phyloP scores from a whole-genome alignment of 257 asterid genomes.

The Thymus quinquecostatus region DNA sequence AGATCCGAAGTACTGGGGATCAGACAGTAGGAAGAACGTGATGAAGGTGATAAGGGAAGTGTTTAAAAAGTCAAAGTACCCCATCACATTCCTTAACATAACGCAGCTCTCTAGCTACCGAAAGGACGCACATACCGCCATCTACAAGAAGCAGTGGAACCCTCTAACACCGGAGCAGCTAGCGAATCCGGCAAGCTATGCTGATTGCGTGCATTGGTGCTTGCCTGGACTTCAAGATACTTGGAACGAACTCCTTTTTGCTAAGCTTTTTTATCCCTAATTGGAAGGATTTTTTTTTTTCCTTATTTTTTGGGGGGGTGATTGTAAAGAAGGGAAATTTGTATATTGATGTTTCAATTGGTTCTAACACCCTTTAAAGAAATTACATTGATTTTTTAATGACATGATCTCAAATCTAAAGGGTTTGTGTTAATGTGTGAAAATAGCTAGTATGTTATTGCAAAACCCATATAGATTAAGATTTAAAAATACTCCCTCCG shows the following conservation, averaged over 20 bases:
- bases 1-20: conserved; percentile 58
- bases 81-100: conserved; percentile 59
- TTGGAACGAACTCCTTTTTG: conserved; percentile 65
- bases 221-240: conserved; percentile 72
- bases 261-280: conserved; percentile 59
- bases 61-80: conserved; percentile 42
- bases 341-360: background rate
- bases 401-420: too few relatives aligned
- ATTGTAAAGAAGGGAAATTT: too few relatives aligned
- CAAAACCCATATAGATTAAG: too few relatives aligned
- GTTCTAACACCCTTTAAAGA: too few relatives aligned
- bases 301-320: too few relatives aligned
- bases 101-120: conserved; percentile 65
- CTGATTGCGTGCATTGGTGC: conserved; percentile 78
- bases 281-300: background rate
- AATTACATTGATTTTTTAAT: conserved; percentile 29
- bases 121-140: conserved; percentile 72
- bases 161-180: conserved; percentile 52
- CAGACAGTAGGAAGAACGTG: conserved; percentile 41
- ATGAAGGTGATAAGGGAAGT: conserved; percentile 49
- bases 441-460: too few relatives aligned
- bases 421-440: too few relatives aligned
- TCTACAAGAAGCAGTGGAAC: conserved; percentile 65
- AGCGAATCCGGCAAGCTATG: conserved; percentile 58
- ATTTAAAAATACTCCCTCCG: too few relatives aligned